Evolutionary conservation across 257 asterid species (phyloP).

Genomic region (Mitragyna speciosa): DNA sequence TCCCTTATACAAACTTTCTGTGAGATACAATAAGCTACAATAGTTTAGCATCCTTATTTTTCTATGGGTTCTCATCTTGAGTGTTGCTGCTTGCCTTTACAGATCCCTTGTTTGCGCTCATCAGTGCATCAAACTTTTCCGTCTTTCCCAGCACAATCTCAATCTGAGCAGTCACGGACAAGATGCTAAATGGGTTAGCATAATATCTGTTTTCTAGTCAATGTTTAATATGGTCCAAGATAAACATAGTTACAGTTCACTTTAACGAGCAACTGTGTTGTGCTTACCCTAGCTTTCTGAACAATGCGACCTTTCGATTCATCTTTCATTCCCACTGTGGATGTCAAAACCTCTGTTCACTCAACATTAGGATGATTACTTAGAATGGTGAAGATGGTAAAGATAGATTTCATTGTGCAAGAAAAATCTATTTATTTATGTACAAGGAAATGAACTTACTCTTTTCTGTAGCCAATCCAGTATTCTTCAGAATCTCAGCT

Average conservation of each 20-base stretch:
- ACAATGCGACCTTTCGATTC: constrained; percentile 69
- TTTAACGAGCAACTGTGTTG: background rate
- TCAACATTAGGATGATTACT: background rate
- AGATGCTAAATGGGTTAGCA: background rate
- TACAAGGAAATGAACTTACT: constrained; percentile 37
- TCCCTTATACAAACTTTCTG: background rate
- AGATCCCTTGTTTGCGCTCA: constrained; percentile 39
- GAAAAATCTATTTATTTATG: background rate
- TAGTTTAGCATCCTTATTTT: background rate
- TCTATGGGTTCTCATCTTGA: constrained; percentile 45
- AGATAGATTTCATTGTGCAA: constrained; percentile 1
- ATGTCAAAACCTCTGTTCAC: constrained; percentile 61
- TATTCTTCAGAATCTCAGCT: constrained; percentile 83
- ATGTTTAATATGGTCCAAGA: no score
- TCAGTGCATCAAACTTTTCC: constrained; percentile 70
- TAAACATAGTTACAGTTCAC: background rate
- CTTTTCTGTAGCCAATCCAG: constrained; percentile 81
- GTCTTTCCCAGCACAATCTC: constrained; percentile 81
- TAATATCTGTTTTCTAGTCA: background rate
- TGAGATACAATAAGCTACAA: constrained; percentile 6
- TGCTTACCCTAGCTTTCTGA: constrained; percentile 84
- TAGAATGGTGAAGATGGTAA: background rate
- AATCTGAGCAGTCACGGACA: constrained; percentile 38
- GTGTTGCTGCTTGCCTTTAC: constrained; percentile 30
- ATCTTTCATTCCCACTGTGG: constrained; percentile 87